Evolutionary conservation across 78 protist genomes (phyloP).

Genomic region (Isochrysis galbana): DNA sequence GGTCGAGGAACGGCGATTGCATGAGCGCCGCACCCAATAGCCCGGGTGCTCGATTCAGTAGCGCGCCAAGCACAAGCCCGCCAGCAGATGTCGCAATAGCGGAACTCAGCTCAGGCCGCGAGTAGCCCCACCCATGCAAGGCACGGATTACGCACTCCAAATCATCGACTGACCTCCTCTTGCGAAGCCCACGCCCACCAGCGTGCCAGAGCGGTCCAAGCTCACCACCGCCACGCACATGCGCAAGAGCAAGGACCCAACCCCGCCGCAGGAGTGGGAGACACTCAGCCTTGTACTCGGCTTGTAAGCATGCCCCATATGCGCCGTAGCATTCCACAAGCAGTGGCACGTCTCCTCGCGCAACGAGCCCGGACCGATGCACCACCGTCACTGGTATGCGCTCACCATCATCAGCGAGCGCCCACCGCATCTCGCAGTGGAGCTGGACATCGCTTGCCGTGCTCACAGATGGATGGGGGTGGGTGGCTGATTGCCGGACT

Average conservation of each 20-base stretch:
- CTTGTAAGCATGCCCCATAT: not conserved
- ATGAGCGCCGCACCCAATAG: not conserved
- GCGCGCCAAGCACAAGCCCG: not conserved
- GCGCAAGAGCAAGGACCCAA: not conserved
- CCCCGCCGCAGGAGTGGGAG: not conserved
- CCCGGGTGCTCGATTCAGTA: not conserved
- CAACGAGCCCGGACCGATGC: not conserved
- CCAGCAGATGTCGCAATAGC: not conserved
- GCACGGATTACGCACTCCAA: not conserved
- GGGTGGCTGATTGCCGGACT: not conserved
- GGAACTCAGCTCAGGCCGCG: not conserved
- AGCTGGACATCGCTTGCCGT: not conserved
- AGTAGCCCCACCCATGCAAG: not conserved
- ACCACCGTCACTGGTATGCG: not conserved
- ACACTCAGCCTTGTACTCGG: not conserved
- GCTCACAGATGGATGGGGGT: not conserved
- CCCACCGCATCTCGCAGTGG: not conserved
- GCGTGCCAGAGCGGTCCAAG: not conserved
- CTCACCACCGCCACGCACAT: not conserved
- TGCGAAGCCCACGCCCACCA: not conserved
- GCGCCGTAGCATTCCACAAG: not conserved
- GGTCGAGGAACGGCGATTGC: not conserved
- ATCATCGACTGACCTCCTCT: not conserved
- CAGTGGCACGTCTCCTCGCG: not conserved
- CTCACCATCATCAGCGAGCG: not conserved